phyloP scores from a whole-genome alignment of 2,329 filamentous ascomycete species.

The Diplodia corticola region DNA sequence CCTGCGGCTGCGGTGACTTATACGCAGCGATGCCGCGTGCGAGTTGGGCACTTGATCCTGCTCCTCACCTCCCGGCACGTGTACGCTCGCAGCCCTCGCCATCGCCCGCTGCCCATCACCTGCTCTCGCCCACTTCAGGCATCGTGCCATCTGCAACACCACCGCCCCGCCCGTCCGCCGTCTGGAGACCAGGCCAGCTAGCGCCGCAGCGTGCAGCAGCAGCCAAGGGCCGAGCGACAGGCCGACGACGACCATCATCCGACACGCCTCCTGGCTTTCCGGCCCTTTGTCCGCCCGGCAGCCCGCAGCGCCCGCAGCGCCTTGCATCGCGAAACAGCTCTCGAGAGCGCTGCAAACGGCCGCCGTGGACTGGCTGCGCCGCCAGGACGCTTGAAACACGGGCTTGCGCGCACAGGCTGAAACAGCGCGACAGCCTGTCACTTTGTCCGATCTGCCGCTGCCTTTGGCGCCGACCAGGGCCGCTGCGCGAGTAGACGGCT shows the following conservation, averaged over 20 bases:
- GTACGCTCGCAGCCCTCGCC: neutral
- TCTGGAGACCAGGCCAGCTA: too few species aligned
- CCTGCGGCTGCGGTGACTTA: neutral
- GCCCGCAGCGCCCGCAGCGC: slow-evolving; percentile 4
- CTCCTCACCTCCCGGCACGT: slow-evolving; percentile 11
- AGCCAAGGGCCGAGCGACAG: slow-evolving; percentile 3
- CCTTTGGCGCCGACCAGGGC: slow-evolving; percentile 16
- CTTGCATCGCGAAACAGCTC: slow-evolving; percentile 23
- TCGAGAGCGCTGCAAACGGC: slow-evolving; percentile 13
- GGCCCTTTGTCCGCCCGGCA: slow-evolving; percentile 16
- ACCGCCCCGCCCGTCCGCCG: neutral
- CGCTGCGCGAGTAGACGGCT: slow-evolving; percentile 4
- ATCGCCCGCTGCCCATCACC: too few species aligned
- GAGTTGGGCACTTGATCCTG: neutral
- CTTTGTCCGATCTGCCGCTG: slow-evolving; percentile 16
- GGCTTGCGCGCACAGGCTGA: slow-evolving; percentile 9
- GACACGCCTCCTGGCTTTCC: slow-evolving; percentile 18
- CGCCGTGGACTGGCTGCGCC: slow-evolving; percentile 5
- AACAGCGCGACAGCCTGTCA: slow-evolving; percentile 21
- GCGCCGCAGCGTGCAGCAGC: neutral
- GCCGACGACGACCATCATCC: slow-evolving; percentile 13
- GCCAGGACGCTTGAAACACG: slow-evolving; percentile 16
- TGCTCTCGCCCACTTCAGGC: neutral
- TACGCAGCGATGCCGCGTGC: neutral
- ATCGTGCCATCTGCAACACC: neutral